Base-by-base conservation (phyloP, 2,329 filamentous ascomycete genomes). In the Cladosporium sp. region DNA sequence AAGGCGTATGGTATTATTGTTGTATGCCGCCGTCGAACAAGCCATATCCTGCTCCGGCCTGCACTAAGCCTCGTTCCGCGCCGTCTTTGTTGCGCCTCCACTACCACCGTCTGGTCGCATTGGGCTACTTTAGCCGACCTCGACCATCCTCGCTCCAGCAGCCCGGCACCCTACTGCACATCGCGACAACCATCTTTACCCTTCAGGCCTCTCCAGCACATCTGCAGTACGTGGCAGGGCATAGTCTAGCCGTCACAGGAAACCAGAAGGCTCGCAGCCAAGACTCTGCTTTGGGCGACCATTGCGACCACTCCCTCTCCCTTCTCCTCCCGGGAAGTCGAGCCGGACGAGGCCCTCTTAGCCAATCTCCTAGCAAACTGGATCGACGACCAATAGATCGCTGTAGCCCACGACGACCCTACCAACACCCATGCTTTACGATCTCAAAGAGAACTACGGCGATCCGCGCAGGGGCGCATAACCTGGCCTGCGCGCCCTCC, bases 391-490 rank as follows among this genome's bases (percentile, higher is more conserved):
- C 59, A 49, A 30, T 53, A 62, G 48, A 53, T 54, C 51, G 26
- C 59, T 53, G 46, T 30, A 36, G 36, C 1, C 32, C 11, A 32
- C 54, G 36, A 39, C 39, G 18, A 39, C 36, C 23, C 14, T 28
- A 58, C 34, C 56, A 23, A 58, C 56, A 56, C 60, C 23, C 26
- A 63, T 63, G 60, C 60, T 56, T 21, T 26, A n/a, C 23, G 48
- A 46, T 46, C 34, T 32, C 49, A 26, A 43, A 36, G 25, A 56
- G 18, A 54, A 63, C 48, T 25, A 63, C 60, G 32, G 60, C 34
- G 60, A 63, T 63, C 49, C 13, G 60, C 60, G 60, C 60, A 63
- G 32, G 28, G 48, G 60, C 60, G 60, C 60, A 39, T 43, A 56
- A 36, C 49, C 58, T 32, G 51, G 53, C 54, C 34, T 49, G 48